phyloP scores from a whole-genome alignment of 23 red algal species.

The Pyropia yezoensis region DNA sequence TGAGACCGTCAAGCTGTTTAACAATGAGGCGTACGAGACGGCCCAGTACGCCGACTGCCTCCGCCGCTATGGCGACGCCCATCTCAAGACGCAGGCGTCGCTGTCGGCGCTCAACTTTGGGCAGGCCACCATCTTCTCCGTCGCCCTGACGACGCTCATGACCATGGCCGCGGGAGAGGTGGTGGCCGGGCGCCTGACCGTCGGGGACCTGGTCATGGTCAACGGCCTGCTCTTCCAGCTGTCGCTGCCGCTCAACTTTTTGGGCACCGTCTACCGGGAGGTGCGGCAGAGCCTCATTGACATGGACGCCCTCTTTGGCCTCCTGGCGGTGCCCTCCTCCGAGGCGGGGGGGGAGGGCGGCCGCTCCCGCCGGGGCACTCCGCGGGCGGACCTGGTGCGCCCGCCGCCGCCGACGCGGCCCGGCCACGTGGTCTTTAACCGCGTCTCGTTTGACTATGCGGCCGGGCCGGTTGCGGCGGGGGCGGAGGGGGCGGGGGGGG shows the following conservation, averaged over 20 bases:
- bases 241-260: slow-evolving; percentile 93
- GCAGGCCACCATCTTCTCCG: slow-evolving; percentile 93
- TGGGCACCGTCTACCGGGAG: slow-evolving; percentile 96
- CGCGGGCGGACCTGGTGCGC: not conserved
- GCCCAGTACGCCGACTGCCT: slow-evolving; percentile 74
- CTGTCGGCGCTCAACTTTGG: slow-evolving; percentile 93
- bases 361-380: not conserved
- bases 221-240: slow-evolving; percentile 95
- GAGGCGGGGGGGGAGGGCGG: not conserved
- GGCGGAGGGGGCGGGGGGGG: too few relatives aligned
- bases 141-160: slow-evolving; percentile 88
- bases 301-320: slow-evolving; percentile 90
- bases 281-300: slow-evolving; percentile 94
- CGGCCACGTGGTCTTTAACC: slow-evolving; percentile 50
- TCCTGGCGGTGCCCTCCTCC: slow-evolving; percentile 24
- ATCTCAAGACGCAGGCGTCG: slow-evolving; percentile 81
- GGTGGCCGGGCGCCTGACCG: slow-evolving; percentile 59
- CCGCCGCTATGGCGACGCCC: slow-evolving; percentile 71
- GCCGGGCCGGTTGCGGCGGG: not conserved
- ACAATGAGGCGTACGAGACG: slow-evolving; percentile 86
- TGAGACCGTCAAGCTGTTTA: slow-evolving; percentile 98
- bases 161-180: slow-evolving; percentile 77
- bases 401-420: slow-evolving; percentile 21
- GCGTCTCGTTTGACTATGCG: slow-evolving; percentile 63
- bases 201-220: slow-evolving; percentile 97